These are phyloP conservation scores for Starmerella geochares DNA, from an alignment of 805 yeast genomes.

Conservation along the genomic window DNA sequence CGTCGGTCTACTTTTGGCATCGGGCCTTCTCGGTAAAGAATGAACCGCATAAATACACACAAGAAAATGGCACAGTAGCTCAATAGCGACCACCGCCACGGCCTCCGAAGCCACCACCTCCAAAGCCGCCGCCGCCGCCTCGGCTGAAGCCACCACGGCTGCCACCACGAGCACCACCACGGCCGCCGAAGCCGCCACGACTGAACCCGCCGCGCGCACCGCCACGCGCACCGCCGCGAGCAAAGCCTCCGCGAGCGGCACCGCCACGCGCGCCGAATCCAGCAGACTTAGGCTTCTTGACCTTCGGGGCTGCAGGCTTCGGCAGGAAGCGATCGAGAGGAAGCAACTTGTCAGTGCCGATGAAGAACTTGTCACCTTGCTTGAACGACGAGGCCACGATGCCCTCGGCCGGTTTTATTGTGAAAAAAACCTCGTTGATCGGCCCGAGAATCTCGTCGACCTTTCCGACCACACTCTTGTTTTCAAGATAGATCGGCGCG, in stretches of 20 bases:
- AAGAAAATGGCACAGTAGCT: background rate
- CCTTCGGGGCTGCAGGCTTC: constrained; percentile 47
- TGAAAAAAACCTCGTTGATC: constrained; percentile 92
- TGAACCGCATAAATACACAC: constrained; percentile 5
- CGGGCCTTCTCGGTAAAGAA: too few species aligned
- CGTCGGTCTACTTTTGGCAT: background rate
- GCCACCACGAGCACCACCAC: constrained; percentile 33
- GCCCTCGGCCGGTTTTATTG: constrained; percentile 93
- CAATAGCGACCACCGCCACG: background rate
- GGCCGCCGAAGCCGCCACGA: constrained; percentile 31
- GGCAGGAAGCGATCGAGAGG: constrained; percentile 97
- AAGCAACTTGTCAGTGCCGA: constrained; percentile 87
- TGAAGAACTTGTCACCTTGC: constrained; percentile 90
- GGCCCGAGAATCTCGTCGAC: constrained; percentile 98
- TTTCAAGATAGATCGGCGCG: constrained; percentile 95
- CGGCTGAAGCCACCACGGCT: constrained; percentile 27
- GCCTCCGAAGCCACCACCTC: constrained; percentile 24
- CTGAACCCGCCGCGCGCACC: constrained; percentile 35
- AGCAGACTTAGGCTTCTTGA: constrained; percentile 50
- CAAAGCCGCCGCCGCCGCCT: constrained; percentile 13
- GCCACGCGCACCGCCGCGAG: constrained; percentile 39
- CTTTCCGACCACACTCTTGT: constrained; percentile 92
- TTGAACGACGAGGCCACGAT: constrained; percentile 88
- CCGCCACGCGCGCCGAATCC: constrained; percentile 50
- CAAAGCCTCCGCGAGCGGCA: constrained; percentile 39